A percentile compares a stretch with the other conserved stretches of the same genome.
Evolutionary conservation across 2,329 filamentous ascomycete genomes (phyloP).

Genomic region (Alternaria infectoria): DNA sequence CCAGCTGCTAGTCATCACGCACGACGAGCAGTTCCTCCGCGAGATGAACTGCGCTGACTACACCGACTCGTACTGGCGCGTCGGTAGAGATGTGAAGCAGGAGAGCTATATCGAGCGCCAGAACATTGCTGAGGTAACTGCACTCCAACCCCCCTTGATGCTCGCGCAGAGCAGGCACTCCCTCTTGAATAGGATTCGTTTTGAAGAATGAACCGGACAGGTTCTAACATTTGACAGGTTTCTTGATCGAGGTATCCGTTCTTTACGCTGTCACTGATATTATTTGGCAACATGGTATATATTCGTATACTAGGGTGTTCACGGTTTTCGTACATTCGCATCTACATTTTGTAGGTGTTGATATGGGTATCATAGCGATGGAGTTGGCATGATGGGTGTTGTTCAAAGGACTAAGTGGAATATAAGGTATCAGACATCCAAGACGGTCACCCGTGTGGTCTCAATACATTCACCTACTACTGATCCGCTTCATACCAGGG

Average conservation of each 20-base stretch:
- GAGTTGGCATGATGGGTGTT: background rate
- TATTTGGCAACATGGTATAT: background rate
- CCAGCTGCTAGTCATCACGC: conserved; percentile 97
- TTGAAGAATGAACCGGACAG: background rate
- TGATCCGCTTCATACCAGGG: background rate
- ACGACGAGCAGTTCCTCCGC: conserved; percentile 94
- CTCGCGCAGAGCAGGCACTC: background rate
- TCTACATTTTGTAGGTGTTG: background rate
- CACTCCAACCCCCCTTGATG: background rate
- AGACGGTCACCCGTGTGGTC: background rate
- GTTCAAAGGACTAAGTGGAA: no score
- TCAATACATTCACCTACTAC: background rate
- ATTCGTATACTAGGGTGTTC: background rate
- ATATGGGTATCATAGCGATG: conserved; percentile 6
- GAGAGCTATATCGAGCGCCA: conserved; percentile 82
- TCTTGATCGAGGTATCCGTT: conserved; percentile 7
- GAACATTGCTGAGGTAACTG: conserved; percentile 50
- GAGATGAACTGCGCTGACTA: conserved; percentile 96
- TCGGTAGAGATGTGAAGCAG: conserved; percentile 81
- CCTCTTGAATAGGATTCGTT: background rate
- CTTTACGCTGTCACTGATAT: background rate
- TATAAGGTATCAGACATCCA: background rate
- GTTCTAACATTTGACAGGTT: conserved; percentile 15
- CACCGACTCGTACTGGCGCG: conserved; percentile 87
- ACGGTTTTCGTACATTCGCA: background rate